Base-by-base conservation (phyloP, 2,329 filamentous ascomycete genomes). In the Aspergillus tanneri region DNA sequence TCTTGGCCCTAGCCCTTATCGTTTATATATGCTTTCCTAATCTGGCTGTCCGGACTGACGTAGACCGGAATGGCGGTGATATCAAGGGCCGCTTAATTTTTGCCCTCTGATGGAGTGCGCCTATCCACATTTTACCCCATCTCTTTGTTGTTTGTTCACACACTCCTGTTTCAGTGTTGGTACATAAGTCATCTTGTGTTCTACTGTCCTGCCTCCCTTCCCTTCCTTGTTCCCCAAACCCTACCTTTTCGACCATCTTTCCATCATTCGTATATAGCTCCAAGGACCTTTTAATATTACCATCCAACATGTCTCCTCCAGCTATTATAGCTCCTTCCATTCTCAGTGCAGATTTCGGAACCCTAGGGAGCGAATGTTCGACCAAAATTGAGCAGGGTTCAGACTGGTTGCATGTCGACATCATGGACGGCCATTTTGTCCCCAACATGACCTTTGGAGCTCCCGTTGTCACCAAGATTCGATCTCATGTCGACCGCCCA, bases 241-340 rank as follows among this genome's bases (percentile, higher is more conserved):
- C 34, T 46, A 38, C 27, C 23, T 30, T 38, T 30, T 25, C 40
- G 41, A 7, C 24, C 25, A 11, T 23, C 14, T 35, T 34, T 28
- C 1, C 36, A 14, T 28, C 14, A 23, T 25, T 14, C 12, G 18
- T 37, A 18, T 42, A 32, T 25, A 44, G 44, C n/a, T 11, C 32
- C 35, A 14, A 34, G 42, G 34, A 19, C 32, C 27, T 10, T 19
- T 9, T 27, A 25, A 22, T 27, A 18, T n/a, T 7, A 23, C 14
- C 21, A 19, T 10, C 27, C 63, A 76, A 52, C 56, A 97, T 97
- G 92, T 78, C 89, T 48, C 93, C 92, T 19, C 84, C 86, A 54
- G 88, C 93, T 39, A 96, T 99, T 70, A 96, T 99, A 63, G 92
- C 92, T 12, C 93, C 93, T 23, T 97, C 92, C n/a, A 97, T 99